Base-by-base conservation (phyloP, 1,139 yeast genomes). In the Casaregolazyma suthepensis region DNA sequence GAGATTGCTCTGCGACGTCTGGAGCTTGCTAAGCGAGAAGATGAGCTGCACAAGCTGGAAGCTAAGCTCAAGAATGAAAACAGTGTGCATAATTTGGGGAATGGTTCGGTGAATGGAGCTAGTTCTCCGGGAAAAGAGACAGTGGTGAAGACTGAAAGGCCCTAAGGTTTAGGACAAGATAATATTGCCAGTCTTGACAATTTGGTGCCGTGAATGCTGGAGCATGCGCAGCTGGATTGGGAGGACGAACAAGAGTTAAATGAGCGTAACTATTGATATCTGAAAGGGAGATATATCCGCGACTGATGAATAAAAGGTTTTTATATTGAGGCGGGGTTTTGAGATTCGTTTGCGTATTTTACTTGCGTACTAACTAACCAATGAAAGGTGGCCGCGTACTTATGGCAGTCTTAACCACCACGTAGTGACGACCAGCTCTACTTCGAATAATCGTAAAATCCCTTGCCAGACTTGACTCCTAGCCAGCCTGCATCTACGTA, bases 11-110 rank as follows among this genome's bases (percentile, higher is more conserved):
- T 81, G 69, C 89, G 90, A 76, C 80, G 96, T 63, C 85, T 86
- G 66, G 97, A 93, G 69, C 80, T 93, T 61, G 77, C 88, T 64
- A 88, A 86, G 58, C 82, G 97, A 66, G 98, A 93, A 71, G 83
- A 84, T 63, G 97, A 93, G 68, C 78, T 93, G 66, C 81, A 80
- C 65, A 89, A 85, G 59, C 83, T 88, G 63, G 96, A 88, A 67
- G 85, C 82, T 63, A 76, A 93, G 63, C 76, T 88, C 37, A 58
- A 60, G 38, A 58, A 57, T 45, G 68, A 63, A 55, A 55, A 53
- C 22, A 38, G 46, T 13, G 22, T 15, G 18, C 47, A 50, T 35
- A 23, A 40, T 12, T 37, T 38, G 26, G 50, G 50, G 15, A 38
- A 20, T 18, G 43, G 45, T 9, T 18, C 45, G 12, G 19, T 38